Evolutionary conservation across 768 basidiomycete species (phyloP).

Genomic region (Pleurotus cornucopiae): DNA sequence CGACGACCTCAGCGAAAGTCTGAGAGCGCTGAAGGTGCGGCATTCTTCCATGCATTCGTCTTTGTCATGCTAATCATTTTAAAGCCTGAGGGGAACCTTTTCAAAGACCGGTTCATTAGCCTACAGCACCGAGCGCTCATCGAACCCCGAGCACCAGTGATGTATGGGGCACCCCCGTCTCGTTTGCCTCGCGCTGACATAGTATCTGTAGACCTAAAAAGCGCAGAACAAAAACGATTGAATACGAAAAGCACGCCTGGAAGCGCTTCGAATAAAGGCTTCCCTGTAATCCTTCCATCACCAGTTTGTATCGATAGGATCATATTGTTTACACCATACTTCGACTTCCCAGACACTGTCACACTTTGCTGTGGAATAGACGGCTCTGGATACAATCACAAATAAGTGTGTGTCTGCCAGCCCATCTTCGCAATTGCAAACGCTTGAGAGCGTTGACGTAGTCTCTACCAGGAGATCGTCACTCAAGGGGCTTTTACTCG

Average conservation of each 20-base stretch:
- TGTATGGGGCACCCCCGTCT: slow-evolving; percentile 41
- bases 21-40: slow-evolving; percentile 78
- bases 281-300: no score
- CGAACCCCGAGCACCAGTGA: slow-evolving; percentile 78
- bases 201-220: slow-evolving; percentile 41
- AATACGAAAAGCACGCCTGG: slow-evolving; percentile 80
- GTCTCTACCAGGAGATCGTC: no score
- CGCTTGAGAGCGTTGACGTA: no score
- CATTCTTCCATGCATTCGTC: not conserved
- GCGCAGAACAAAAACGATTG: slow-evolving; percentile 46
- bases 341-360: no score
- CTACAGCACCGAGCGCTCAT: slow-evolving; percentile 84
- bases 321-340: no score
- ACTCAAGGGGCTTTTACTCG: no score
- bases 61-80: slow-evolving; percentile 1
- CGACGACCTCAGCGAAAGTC: slow-evolving; percentile 82
- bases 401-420: no score
- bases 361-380: no score
- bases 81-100: slow-evolving; percentile 93
- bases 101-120: slow-evolving; percentile 84
- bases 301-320: no score
- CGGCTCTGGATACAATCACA: no score
- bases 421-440: no score
- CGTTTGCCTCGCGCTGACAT: not conserved
- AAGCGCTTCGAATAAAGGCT: slow-evolving; percentile 58